phyloP scores from a whole-genome alignment of 2,329 filamentous ascomycete species.

The Ophiocordyceps sinensis region DNA sequence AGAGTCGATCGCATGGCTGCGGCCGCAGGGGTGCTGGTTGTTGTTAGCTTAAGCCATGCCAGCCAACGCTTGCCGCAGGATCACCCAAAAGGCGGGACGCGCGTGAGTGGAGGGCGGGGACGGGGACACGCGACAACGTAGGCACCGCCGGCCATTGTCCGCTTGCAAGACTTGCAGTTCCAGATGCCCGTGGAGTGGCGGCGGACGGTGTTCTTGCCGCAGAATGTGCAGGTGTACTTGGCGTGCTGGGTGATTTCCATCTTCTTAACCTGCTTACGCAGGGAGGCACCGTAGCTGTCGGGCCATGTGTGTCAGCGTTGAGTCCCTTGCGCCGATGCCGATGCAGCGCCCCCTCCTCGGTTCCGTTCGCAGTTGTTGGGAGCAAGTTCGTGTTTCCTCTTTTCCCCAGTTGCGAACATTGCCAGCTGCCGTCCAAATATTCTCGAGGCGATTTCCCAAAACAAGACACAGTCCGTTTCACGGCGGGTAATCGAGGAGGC shows the following conservation, averaged over 20 bases:
- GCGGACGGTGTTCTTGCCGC: constrained; percentile 91
- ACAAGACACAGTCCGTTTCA: background rate
- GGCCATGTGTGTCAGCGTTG: background rate
- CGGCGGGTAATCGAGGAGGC: too few species aligned
- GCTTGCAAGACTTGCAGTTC: constrained; percentile 92
- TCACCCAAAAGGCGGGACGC: constrained; percentile 32
- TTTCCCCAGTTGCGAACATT: too few species aligned
- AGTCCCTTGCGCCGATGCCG: background rate
- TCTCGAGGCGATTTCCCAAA: too few species aligned
- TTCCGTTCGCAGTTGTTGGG: background rate
- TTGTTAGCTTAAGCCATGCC: background rate
- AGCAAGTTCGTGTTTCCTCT: background rate
- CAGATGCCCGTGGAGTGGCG: constrained; percentile 88
- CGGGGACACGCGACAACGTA: constrained; percentile 97
- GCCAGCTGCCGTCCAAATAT: too few species aligned
- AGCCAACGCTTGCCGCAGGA: background rate
- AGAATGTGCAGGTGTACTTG: constrained; percentile 96
- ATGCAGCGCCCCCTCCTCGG: background rate
- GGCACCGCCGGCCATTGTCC: constrained; percentile 62
- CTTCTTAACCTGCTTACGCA: constrained; percentile 95
- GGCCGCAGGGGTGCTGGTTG: constrained; percentile 74
- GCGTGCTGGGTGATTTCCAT: constrained; percentile 99
- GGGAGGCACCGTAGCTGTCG: constrained; percentile 87
- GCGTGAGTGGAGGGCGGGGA: too few species aligned
- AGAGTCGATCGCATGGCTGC: constrained; percentile 92